These are phyloP conservation scores for Candida dajiaensis DNA, from an alignment of 805 yeast genomes.

Conservation along the genomic window DNA sequence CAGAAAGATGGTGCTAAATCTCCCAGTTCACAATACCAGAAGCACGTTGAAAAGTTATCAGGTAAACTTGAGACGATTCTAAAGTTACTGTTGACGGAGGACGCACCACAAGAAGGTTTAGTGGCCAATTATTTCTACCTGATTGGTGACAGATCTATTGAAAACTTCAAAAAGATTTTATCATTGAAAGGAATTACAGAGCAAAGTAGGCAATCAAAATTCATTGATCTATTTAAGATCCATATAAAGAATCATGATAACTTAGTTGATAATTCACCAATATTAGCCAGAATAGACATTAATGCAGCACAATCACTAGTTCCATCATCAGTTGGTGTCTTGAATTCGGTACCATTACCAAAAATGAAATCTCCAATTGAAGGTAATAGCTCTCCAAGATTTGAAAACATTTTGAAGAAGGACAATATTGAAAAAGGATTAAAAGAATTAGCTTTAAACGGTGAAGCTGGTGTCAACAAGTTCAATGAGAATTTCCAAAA, in stretches of 20 bases:
- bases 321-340: conserved; percentile 7
- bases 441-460: conserved; percentile 35
- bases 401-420: conserved; percentile 24
- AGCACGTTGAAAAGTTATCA: conserved; percentile 37
- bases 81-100: conserved; percentile 58
- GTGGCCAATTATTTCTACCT: conserved; percentile 60
- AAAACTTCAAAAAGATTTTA: conserved; percentile 61
- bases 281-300: conserved; percentile 16
- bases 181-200: conserved; percentile 50
- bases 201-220: conserved; percentile 16
- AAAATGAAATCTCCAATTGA: conserved; percentile 15
- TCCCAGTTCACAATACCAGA: conserved; percentile 27
- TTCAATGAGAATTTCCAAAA: conserved; percentile 52
- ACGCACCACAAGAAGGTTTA: conserved; percentile 58
- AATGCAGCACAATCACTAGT: conserved; percentile 6
- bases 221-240: conserved; percentile 21
- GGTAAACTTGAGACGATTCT: conserved; percentile 55
- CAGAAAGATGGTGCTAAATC: conserved; percentile 12
- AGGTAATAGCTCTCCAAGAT: conserved; percentile 20
- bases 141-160: conserved; percentile 56
- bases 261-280: conserved; percentile 23
- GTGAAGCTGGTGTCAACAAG: conserved; percentile 58
- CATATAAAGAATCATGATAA: conserved; percentile 22
- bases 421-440: conserved; percentile 29
- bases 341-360: conserved; percentile 2